phyloP scores from a whole-genome alignment of 129 eudicot species.

The Gnaphalium uliginosum region DNA sequence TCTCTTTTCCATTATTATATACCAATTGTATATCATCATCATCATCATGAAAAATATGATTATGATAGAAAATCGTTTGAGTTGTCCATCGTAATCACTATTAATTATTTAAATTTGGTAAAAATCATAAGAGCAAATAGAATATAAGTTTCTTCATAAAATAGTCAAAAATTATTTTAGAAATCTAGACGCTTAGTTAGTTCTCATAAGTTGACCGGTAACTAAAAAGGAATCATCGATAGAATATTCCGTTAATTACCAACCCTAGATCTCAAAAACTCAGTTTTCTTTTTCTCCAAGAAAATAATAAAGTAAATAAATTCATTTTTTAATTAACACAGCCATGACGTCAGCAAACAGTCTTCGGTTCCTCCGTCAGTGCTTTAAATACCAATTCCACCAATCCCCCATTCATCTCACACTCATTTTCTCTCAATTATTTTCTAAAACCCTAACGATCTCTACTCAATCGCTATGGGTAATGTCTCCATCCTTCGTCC shows the following conservation, averaged over 20 bases:
- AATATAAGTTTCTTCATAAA: not conserved
- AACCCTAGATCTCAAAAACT: conserved; percentile 6
- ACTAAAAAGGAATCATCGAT: not conserved
- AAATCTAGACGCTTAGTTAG: not conserved
- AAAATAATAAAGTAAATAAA: not conserved
- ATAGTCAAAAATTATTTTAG: too few relatives aligned
- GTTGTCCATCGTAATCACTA: too few relatives aligned
- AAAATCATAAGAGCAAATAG: too few relatives aligned
- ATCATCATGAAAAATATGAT: too few relatives aligned
- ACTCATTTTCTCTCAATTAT: not conserved
- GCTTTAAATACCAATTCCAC: conserved; percentile 20
- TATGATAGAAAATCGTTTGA: too few relatives aligned
- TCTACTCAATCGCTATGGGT: conserved; percentile 42
- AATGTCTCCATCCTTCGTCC: not conserved
- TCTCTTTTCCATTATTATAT: too few relatives aligned
- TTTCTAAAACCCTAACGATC: conserved; percentile 24
- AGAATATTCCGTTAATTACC: conserved; percentile 4
- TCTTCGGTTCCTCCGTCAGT: conserved; percentile 34
- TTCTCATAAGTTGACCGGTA: not conserved
- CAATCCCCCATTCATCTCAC: conserved; percentile 19
- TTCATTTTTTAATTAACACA: not conserved
- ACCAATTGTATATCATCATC: too few relatives aligned
- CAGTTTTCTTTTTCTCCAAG: conserved; percentile 49
- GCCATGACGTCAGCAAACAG: conserved; percentile 15
- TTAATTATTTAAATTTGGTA: too few relatives aligned